Conservation (phyloP, 2,329 filamentous ascomycete species). For the Leptographium flavum region DNA sequence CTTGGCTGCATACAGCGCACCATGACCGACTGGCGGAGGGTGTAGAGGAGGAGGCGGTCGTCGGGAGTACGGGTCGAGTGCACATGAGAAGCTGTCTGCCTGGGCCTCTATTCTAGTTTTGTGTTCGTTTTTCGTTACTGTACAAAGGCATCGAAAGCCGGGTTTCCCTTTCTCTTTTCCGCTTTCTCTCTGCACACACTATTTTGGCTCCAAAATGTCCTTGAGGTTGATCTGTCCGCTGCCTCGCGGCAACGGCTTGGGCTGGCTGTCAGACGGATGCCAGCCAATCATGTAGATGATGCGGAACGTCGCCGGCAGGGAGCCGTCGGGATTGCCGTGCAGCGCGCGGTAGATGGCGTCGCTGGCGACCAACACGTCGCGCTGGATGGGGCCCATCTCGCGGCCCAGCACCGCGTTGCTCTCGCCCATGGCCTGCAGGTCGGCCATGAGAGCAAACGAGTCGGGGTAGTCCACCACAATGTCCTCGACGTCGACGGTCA, state of each 20-base stretch:
- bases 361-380: constrained; percentile 74
- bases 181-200: constrained; percentile 1
- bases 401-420: constrained; percentile 77
- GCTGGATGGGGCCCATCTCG: constrained; percentile 61
- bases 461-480: constrained; percentile 91
- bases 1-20: constrained; percentile 82
- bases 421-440: constrained; percentile 94
- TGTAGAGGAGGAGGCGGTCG: too few relatives aligned
- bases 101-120: neutral
- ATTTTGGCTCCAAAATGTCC: constrained; percentile 50
- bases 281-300: constrained; percentile 99
- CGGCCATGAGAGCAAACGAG: constrained; percentile 79
- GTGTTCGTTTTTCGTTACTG: neutral
- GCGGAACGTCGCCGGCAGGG: constrained; percentile 79
- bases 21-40: constrained; percentile 92
- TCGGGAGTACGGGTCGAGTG: too few relatives aligned
- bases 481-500: constrained; percentile 95
- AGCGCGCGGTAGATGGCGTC: constrained; percentile 81
- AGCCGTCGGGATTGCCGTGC: constrained; percentile 68
- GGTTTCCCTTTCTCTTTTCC: neutral
- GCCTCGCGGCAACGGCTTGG: constrained; percentile 66
- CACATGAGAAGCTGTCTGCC: too few relatives aligned
- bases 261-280: constrained; percentile 71
- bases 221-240: constrained; percentile 81
- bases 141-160: too few relatives aligned